Conservation (phyloP, 2,329 filamentous ascomycete species). For the Didymella sp. region DNA sequence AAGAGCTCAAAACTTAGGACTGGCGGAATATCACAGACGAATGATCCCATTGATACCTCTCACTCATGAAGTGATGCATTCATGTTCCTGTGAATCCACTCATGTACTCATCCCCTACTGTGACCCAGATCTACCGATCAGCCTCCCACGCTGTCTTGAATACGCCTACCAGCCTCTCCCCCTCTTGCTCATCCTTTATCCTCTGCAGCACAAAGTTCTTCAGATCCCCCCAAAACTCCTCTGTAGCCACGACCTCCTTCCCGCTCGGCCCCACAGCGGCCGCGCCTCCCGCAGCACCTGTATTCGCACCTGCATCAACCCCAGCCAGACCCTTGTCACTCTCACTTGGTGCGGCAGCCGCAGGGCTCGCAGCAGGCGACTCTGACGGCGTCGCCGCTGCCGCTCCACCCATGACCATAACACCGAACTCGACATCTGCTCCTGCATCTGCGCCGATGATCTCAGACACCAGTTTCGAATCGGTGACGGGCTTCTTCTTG, state of each 20-base stretch:
- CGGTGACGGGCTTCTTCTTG: slow-evolving; percentile 83
- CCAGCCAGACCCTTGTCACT: slow-evolving; percentile 52
- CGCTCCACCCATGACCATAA: slow-evolving; percentile 81
- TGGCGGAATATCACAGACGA: slow-evolving; percentile 34
- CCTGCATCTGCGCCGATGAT: slow-evolving; percentile 65
- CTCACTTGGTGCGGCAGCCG: slow-evolving; percentile 61
- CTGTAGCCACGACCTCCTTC: slow-evolving; percentile 67
- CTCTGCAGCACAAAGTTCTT: slow-evolving; percentile 80
- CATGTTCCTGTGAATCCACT: neutral
- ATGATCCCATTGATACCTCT: slow-evolving; percentile 25
- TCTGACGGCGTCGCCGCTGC: slow-evolving; percentile 49
- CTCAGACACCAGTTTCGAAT: slow-evolving; percentile 79
- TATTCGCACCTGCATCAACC: slow-evolving; percentile 25
- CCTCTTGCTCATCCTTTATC: slow-evolving; percentile 72
- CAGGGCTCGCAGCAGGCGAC: slow-evolving; percentile 56
- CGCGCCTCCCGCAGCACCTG: slow-evolving; percentile 38
- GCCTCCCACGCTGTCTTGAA: slow-evolving; percentile 76
- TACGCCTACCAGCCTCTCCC: slow-evolving; percentile 67
- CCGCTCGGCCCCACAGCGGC: slow-evolving; percentile 63
- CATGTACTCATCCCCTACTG: neutral
- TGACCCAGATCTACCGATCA: slow-evolving; percentile 22
- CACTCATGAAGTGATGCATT: slow-evolving; percentile 9
- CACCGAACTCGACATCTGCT: slow-evolving; percentile 72
- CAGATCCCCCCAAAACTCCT: slow-evolving; percentile 87
- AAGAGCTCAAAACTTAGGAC: slow-evolving; percentile 25